These are phyloP conservation scores for Pulveroboletus ravenelii DNA, from an alignment of 768 basidiomycete species.

Conservation along the genomic window DNA sequence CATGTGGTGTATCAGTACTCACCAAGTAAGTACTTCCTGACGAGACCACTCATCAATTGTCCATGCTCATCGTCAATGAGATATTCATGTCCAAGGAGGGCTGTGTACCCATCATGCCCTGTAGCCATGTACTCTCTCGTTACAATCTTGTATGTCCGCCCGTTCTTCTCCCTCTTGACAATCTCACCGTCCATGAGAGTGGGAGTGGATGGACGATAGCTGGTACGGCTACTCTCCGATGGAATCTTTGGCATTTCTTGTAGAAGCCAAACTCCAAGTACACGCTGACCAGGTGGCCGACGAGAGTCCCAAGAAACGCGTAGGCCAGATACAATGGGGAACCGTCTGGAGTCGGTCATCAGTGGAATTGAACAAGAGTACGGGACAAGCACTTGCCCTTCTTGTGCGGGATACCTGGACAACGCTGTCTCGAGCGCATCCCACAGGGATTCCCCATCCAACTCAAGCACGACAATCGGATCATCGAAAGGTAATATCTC, in stretches of 20 bases:
- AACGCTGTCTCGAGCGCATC: conserved; percentile 70
- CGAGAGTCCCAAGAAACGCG: conserved; percentile 85
- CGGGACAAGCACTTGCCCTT: conserved; percentile 56
- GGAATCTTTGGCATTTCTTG: conserved; percentile 29
- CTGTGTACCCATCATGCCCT: conserved; percentile 78
- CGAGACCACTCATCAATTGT: conserved; percentile 69
- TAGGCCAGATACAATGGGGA: conserved; percentile 83
- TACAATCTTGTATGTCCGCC: conserved; percentile 69
- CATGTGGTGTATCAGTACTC: neutral
- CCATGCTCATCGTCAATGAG: conserved; percentile 84
- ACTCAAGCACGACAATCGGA: conserved; percentile 72
- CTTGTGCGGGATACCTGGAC: conserved; percentile 81
- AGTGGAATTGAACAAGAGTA: neutral
- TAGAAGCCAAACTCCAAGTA: conserved; percentile 66
- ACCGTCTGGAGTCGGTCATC: conserved; percentile 51
- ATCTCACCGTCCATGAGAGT: conserved; percentile 44
- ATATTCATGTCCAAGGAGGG: conserved; percentile 59
- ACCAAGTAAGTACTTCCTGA: conserved; percentile 85
- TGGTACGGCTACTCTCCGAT: conserved; percentile 16
- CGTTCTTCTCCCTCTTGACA: conserved; percentile 48
- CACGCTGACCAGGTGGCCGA: conserved; percentile 61
- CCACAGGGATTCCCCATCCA: conserved; percentile 79
- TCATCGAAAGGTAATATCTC: conserved; percentile 91
- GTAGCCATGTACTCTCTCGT: conserved; percentile 84
- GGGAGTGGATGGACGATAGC: conserved; percentile 26